phyloP scores from a whole-genome alignment of 1,139 yeast species.

The Blastobotrys arbuscula region DNA sequence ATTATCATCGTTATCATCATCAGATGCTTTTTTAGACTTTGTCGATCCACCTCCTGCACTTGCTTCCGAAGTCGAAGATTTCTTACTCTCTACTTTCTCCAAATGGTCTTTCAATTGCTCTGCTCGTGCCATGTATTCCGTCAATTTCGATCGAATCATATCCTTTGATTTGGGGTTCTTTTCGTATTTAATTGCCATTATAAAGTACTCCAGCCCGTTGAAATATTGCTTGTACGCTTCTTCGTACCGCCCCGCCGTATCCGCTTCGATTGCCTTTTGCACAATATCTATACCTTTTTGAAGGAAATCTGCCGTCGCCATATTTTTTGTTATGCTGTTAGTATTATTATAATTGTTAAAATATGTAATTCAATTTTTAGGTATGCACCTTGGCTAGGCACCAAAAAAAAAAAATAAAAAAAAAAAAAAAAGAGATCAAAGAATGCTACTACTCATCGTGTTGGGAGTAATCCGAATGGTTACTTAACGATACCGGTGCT shows the following conservation, averaged over 20 bases:
- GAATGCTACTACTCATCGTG: too few species aligned
- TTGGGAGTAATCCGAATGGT: too few species aligned
- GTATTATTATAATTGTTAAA: neutral
- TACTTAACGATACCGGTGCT: too few species aligned
- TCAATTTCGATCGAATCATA: constrained; percentile 78
- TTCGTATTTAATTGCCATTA: constrained; percentile 95
- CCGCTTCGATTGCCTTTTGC: constrained; percentile 93
- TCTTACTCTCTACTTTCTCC: constrained; percentile 51
- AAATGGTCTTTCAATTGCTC: constrained; percentile 90
- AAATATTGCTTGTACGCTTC: constrained; percentile 93
- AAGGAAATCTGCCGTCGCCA: constrained; percentile 73
- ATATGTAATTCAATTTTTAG: too few species aligned
- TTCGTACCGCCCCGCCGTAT: constrained; percentile 82
- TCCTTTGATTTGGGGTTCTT: constrained; percentile 87
- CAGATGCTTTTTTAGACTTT: constrained; percentile 43
- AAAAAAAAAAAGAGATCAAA: too few species aligned
- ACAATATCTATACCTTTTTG: constrained; percentile 91
- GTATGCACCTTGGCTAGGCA: too few species aligned
- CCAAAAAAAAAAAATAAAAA: too few species aligned
- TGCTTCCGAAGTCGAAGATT: constrained; percentile 41
- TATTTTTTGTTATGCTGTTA: constrained; percentile 18
- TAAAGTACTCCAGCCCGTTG: constrained; percentile 88
- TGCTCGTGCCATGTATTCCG: constrained; percentile 88
- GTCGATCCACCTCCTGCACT: constrained; percentile 51
- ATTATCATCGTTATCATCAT: constrained; percentile 65